Base-by-base conservation (phyloP, 176 grass and related monocot genomes). In the Dactylis glomerata region DNA sequence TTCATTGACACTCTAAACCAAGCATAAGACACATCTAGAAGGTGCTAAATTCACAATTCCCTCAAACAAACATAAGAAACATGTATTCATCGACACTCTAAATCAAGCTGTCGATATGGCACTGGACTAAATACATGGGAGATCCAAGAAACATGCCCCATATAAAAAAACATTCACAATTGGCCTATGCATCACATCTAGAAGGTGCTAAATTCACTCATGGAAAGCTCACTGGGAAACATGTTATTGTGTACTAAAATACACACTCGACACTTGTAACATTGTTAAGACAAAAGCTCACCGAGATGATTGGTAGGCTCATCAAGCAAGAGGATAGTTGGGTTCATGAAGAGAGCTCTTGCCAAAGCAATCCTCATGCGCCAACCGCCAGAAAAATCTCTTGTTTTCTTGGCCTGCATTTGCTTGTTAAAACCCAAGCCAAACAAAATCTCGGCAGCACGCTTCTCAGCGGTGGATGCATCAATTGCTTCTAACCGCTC, bases 241-340 rank as follows among this genome's bases (percentile, higher is more conserved):
- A 77, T 59, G 6, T 16, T 16, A 33, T 64, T 64, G 16, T 8
- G 6, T 12, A 41, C 32, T 78, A 10, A 62, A 62, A 30, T 6
- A 30, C 23, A n/a, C n/a, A n/a, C n/a, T n/a, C n/a, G n/a, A n/a
- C n/a, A 26, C 50, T 28, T 42, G 40, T 45, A 45, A 45, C 12
- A 16, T 45, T 5, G 3, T n/a, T 73, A 10, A 3, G n/a, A 65
- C 24, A 82, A 70, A 63, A 26, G 78, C 75, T 83, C 89, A 98
- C 95, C 92, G 13, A 98, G 92, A 98, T 95, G 95, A 56, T 95
- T 98, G 44, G 95, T 98, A 6, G 92, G 95, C 73, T 98, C 95
- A 67, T 98, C 95, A 66, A 95, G 90, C 41, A 95, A 74, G 83
- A 98, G 95, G 66, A 95, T 95, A 24, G 95, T 98, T 76, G 95